Conservation (phyloP, 2,329 filamentous ascomycete species). For the Calycina marina region DNA sequence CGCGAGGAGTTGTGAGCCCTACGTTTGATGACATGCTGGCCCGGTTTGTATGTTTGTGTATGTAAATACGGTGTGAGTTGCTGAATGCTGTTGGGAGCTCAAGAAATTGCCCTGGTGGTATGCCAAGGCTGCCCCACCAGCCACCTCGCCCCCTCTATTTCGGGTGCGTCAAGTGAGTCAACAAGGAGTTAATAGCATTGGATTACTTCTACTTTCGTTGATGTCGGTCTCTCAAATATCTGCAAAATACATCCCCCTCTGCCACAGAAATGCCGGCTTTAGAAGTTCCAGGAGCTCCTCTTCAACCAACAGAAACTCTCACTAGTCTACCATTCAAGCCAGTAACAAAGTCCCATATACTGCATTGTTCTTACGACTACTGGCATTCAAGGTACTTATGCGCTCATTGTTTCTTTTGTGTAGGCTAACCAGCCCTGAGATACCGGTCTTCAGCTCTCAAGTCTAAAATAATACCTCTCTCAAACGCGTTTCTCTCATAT, state of each 20-base stretch:
- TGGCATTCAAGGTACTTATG: slow-evolving; percentile 64
- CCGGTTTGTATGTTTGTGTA: not conserved
- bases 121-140: slow-evolving; percentile 8
- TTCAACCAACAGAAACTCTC: slow-evolving; percentile 13
- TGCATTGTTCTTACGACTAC: slow-evolving; percentile 85
- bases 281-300: slow-evolving; percentile 6
- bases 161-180: too few species aligned
- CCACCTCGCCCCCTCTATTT: too few species aligned
- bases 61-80: not conserved
- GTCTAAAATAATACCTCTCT: slow-evolving; percentile 69
- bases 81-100: not conserved
- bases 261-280: slow-evolving; percentile 16
- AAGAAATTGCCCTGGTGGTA: not conserved
- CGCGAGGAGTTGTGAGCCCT: slow-evolving; percentile 83
- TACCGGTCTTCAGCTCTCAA: slow-evolving; percentile 74
- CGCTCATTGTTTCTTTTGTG: not conserved
- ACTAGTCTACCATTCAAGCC: slow-evolving; percentile 58
- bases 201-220: too few species aligned
- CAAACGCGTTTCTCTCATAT: slow-evolving; percentile 65
- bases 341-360: slow-evolving; percentile 70
- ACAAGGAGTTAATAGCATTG: too few species aligned
- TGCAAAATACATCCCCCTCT: not conserved
- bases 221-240: too few species aligned
- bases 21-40: slow-evolving; percentile 90
- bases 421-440: slow-evolving; percentile 26